Base-by-base conservation (phyloP, 305 asterid genomes). In the Petunia hybrid region DNA sequence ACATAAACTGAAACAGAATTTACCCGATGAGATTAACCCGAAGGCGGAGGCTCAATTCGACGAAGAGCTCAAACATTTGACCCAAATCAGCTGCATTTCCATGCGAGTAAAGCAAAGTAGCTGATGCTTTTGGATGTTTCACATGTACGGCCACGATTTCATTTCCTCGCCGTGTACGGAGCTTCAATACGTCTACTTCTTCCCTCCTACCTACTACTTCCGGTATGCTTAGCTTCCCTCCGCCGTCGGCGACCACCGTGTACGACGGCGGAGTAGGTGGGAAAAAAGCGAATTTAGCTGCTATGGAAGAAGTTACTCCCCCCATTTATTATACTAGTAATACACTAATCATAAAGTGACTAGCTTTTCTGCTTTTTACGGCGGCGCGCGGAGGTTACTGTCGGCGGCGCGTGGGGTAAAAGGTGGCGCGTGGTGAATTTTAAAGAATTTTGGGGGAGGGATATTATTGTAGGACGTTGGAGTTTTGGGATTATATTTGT, bases 31-130 rank as follows among this genome's bases (percentile, higher is more conserved):
- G 91, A 90, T 94, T 94, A 78, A 93, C 82, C 51, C 98, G 97
- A 48, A 96, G 95, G 12, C 97, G 95, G 84, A 92, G 92, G 85
- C 97, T 96, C 81, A 94, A 88, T 89, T 96, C 98, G 36, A 94
- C 97, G 85, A 94, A 94, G 71, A 96, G 97, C 91, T 96, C 98
- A 84, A 88, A 96, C 99, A 96, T 96, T 98, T 96, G 99, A 3
- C 98, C 98, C 87, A 96, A 89, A 88, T 96, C 99, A 62, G 99
- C 98, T 80, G 98, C 99, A 91, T 96, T 96, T 5, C 99, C 98
- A 81, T 96, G 99, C 61, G 98, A 96, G 80, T 96, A 96, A 12
- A 96, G 93, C 86, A 96, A 81, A 1, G 99, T 96, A 10, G 97
- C 92, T 9, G 89, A 88, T 51, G 99, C 97, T 86, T 93, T 94